Evolutionary conservation across 2,329 filamentous ascomycete species (phyloP).

Genomic region (Colletotrichum phormii): DNA sequence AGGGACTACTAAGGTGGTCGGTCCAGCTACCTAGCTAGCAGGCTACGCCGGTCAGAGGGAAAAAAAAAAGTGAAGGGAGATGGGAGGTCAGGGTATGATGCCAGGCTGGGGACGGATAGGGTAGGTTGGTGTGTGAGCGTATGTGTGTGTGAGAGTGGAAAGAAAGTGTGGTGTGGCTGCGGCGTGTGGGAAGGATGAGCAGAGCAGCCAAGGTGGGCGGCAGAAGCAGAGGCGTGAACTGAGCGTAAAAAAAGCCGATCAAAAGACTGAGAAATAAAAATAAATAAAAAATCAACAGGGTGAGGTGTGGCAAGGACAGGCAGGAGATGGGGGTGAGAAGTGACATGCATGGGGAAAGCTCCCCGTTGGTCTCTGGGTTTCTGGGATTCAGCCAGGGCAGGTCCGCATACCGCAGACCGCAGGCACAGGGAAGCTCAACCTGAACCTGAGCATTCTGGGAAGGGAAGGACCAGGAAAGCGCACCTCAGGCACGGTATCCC

Average conservation of each 20-base stretch:
- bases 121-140: slow-evolving; percentile 2
- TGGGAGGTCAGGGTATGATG: slow-evolving; percentile 26
- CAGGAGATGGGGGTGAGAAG: slow-evolving; percentile 24
- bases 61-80: slow-evolving; percentile 9
- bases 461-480: too few relatives aligned
- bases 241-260: slow-evolving; percentile 12
- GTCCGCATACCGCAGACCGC: background rate
- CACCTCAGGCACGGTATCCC: too few relatives aligned
- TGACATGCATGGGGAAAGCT: slow-evolving; percentile 31
- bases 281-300: slow-evolving; percentile 24
- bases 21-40: slow-evolving; percentile 17
- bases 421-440: too few relatives aligned
- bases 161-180: slow-evolving; percentile 21
- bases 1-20: slow-evolving; percentile 18
- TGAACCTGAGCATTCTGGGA: too few relatives aligned
- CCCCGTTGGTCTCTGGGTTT: background rate
- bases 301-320: slow-evolving; percentile 22
- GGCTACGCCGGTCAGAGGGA: background rate
- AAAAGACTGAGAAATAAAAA: background rate
- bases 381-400: slow-evolving; percentile 16
- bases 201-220: slow-evolving; percentile 3
- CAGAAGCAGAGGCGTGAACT: slow-evolving; percentile 5
- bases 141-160: background rate
- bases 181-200: slow-evolving; percentile 3
- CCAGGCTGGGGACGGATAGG: slow-evolving; percentile 8